Evolutionary conservation across 2,329 filamentous ascomycete species (phyloP).

Genomic region (Microsporum audouinii): DNA sequence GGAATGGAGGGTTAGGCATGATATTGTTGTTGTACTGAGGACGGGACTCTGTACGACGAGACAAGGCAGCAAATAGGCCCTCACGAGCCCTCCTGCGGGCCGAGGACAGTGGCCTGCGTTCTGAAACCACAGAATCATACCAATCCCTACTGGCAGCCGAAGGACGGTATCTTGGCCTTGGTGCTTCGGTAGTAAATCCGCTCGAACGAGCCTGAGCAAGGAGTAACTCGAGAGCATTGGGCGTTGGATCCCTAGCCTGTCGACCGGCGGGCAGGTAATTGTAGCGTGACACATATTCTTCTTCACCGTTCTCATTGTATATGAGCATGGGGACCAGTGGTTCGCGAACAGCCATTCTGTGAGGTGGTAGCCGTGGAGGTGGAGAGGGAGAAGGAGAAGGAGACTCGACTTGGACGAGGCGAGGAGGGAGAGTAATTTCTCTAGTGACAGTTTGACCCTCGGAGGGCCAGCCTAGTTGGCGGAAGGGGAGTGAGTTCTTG

Average conservation of each 20-base stretch:
- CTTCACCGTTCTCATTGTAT: not conserved
- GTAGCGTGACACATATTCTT: not conserved
- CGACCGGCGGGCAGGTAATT: not conserved
- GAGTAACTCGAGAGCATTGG: not conserved
- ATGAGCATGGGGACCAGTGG: not conserved
- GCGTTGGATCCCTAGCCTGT: not conserved
- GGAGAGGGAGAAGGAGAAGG: not conserved
- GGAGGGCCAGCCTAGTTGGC: not conserved
- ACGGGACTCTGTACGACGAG: not conserved
- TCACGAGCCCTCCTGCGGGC: not conserved
- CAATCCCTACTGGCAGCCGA: not conserved
- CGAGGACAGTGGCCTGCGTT: not conserved
- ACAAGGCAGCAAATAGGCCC: not conserved
- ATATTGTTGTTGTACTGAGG: not conserved
- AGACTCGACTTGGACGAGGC: not conserved
- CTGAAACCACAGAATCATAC: not conserved
- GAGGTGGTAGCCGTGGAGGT: not conserved
- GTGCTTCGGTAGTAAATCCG: not conserved
- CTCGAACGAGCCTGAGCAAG: not conserved
- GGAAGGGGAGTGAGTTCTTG: slow-evolving; percentile 5
- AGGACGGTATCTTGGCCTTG: not conserved
- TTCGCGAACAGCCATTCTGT: not conserved
- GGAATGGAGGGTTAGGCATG: not conserved
- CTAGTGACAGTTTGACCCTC: not conserved
- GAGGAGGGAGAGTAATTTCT: not conserved